Evolutionary conservation across 306 rosid species (phyloP).

Genomic region (Vigna radiata): DNA sequence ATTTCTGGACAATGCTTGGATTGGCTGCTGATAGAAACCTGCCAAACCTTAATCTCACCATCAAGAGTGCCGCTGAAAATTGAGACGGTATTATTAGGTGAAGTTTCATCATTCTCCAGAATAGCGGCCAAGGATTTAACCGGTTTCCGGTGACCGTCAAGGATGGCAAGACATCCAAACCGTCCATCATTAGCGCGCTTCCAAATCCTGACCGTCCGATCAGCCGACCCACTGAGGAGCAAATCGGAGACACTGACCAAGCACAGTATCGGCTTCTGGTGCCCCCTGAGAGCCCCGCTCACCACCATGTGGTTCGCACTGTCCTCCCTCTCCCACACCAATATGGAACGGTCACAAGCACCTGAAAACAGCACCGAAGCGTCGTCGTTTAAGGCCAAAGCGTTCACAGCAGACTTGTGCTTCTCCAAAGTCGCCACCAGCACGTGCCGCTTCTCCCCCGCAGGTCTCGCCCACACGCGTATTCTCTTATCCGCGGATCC

Average conservation of each 20-base stretch:
- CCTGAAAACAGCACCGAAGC: conserved; percentile 88
- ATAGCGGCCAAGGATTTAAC: conserved; percentile 77
- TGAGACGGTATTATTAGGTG: conserved; percentile 52
- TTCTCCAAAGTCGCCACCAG: conserved; percentile 77
- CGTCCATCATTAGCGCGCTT: conserved; percentile 58
- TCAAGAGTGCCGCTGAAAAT: conserved; percentile 83
- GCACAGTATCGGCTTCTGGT: conserved; percentile 71
- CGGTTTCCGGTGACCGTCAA: conserved; percentile 75
- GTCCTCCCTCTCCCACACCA: conserved; percentile 94
- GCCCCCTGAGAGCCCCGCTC: conserved; percentile 88
- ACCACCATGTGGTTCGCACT: conserved; percentile 88
- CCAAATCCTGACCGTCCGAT: conserved; percentile 94
- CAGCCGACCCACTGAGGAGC: conserved; percentile 86
- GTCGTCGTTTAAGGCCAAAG: conserved; percentile 78
- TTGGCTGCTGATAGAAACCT: conserved; percentile 46
- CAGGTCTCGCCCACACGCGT: conserved; percentile 74
- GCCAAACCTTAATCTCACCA: conserved; percentile 86
- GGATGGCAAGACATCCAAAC: conserved; percentile 64
- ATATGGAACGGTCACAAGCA: conserved; percentile 84
- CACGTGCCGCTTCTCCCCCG: conserved; percentile 60
- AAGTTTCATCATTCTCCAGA: conserved; percentile 35
- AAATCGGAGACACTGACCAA: conserved; percentile 66
- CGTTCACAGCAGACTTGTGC: conserved; percentile 87
- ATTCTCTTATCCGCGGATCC: conserved; percentile 80
- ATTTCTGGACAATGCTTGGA: background rate